Evolutionary conservation across 1,284 basidiomycete genomes (phyloP).

Genomic region (Cryptococcus deneoformans): DNA sequence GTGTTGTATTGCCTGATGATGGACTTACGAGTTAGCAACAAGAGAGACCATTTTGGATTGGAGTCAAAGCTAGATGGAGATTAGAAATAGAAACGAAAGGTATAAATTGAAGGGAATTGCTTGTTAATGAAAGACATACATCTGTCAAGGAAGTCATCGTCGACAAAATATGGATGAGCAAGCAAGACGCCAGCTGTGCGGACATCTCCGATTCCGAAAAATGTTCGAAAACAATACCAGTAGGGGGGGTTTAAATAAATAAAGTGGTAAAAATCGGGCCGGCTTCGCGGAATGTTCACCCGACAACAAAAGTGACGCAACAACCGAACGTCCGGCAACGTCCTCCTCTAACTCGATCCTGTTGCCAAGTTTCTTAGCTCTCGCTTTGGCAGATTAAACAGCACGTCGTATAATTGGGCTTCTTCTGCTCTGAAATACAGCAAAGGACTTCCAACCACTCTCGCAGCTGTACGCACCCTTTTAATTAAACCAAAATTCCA

Average conservation of each 20-base stretch:
- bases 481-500: too few relatives aligned
- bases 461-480: not conserved
- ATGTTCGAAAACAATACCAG: not conserved
- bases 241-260: not conserved
- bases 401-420: not conserved
- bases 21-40: constrained; percentile 19
- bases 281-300: too few relatives aligned
- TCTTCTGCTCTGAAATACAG: not conserved
- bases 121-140: not conserved
- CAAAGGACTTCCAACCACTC: not conserved
- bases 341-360: not conserved
- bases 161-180: constrained; percentile 5
- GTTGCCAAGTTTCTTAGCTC: not conserved
- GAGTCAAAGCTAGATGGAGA: too few relatives aligned
- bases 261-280: not conserved
- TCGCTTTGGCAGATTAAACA: not conserved
- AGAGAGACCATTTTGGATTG: constrained; percentile 20
- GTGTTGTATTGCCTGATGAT: not conserved
- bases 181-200: constrained; percentile 5
- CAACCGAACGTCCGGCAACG: too few relatives aligned
- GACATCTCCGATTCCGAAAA: not conserved
- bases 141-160: not conserved
- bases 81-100: not conserved
- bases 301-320: too few relatives aligned
- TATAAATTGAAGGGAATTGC: not conserved